Conservation (phyloP, 129 eudicot genomes). For the sunflower (Helianthus annuus) region HanXRQr2.0-SUNRISE NC_035434.2:133651413-133651912, state of each 20-base stretch:
- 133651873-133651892: neutral
- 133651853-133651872: neutral
- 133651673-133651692: constrained; percentile 43
- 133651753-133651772: constrained; percentile 49
- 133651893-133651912: neutral
- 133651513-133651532: constrained; percentile 63
- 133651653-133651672: constrained; percentile 45
- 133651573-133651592: constrained; percentile 62
- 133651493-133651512: constrained; percentile 63
- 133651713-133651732: constrained; percentile 45
- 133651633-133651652: constrained; percentile 52
- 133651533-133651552: constrained; percentile 68
- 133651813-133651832: constrained; percentile 68
- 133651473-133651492: no score
- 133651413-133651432: no score
- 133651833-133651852: constrained; percentile 34
- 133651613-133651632: constrained; percentile 57
- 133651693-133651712: constrained; percentile 44
- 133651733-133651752: constrained; percentile 40
- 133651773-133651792: constrained; percentile 45
- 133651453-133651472: no score
- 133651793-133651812: constrained; percentile 59
- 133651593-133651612: constrained; percentile 61
- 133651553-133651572: constrained; percentile 54
- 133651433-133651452: no score